phyloP scores from a whole-genome alignment of 805 yeast species.

The Metschnikowia similis region DNA sequence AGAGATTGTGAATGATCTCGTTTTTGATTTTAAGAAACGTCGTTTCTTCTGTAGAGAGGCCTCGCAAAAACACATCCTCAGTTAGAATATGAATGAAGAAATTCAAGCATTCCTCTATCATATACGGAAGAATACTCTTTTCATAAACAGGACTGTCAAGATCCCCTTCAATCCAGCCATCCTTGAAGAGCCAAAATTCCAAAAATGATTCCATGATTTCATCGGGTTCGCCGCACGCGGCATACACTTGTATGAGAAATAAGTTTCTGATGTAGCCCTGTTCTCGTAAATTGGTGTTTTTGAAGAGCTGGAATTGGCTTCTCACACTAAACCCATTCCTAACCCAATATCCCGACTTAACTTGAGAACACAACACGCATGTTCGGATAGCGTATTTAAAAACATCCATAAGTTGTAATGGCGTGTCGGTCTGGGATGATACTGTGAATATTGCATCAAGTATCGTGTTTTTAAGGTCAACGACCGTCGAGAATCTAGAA shows the following conservation, averaged over 20 bases:
- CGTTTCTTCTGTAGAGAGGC: conserved; percentile 45
- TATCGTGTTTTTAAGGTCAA: conserved; percentile 9
- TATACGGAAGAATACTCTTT: conserved; percentile 47
- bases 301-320: conserved; percentile 75
- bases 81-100: conserved; percentile 63
- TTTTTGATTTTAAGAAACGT: conserved; percentile 49
- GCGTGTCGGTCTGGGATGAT: not conserved
- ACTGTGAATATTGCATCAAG: not conserved
- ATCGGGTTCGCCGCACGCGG: conserved; percentile 48
- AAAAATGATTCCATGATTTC: conserved; percentile 54
- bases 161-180: conserved; percentile 21
- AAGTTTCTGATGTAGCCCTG: conserved; percentile 78
- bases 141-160: conserved; percentile 30
- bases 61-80: conserved; percentile 58
- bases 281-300: conserved; percentile 74
- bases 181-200: conserved; percentile 63
- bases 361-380: conserved; percentile 73
- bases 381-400: conserved; percentile 78
- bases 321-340: conserved; percentile 83
- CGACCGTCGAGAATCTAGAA: conserved; percentile 25
- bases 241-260: conserved; percentile 63
- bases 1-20: conserved; percentile 80
- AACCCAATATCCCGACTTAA: conserved; percentile 89
- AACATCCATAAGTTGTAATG: conserved; percentile 22
- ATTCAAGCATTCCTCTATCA: conserved; percentile 76